Percentiles rank a stretch among this genome's conserved stretches.
These are phyloP conservation scores for Pugionium dolabratum DNA, from an alignment of 345 rosid genomes.

Conservation along the genomic window DNA sequence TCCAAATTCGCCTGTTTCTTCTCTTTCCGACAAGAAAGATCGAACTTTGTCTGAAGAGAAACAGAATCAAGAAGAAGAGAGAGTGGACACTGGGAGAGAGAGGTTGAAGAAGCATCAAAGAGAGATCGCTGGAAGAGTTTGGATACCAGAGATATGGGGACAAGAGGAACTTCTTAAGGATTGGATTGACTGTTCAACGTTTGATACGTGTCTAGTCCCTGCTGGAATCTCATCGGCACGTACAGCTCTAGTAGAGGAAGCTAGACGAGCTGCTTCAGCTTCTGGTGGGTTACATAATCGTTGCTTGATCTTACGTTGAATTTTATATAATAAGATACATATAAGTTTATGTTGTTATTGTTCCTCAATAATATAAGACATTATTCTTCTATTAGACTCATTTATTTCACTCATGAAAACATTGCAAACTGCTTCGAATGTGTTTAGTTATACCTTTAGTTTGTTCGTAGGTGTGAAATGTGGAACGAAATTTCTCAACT, in stretches of 20 bases:
- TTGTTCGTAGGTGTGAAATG: too few species aligned
- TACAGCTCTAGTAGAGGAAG: conserved; percentile 64
- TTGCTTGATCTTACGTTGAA: conserved; percentile 48
- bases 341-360: conserved; percentile 22
- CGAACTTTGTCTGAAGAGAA: conserved; percentile 17
- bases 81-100: conserved; percentile 45
- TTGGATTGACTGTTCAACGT: conserved; percentile 73
- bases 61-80: conserved; percentile 22
- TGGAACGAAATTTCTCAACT: not conserved
- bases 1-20: conserved; percentile 13
- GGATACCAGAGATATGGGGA: conserved; percentile 95
- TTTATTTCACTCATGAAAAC: conserved; percentile 4
- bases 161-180: conserved; percentile 79
- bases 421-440: conserved; percentile 17
- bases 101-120: conserved; percentile 48
- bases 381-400: not conserved
- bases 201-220: conserved; percentile 57
- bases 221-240: conserved; percentile 66
- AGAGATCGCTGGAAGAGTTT: conserved; percentile 68
- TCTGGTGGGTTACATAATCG: conserved; percentile 53
- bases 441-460: not conserved
- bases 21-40: conserved; percentile 9
- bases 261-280: conserved; percentile 54
- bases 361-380: conserved; percentile 16
- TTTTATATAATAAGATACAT: conserved; percentile 1